phyloP scores from a whole-genome alignment of 345 rosid species.

The Hibiscus syriacus region DNA sequence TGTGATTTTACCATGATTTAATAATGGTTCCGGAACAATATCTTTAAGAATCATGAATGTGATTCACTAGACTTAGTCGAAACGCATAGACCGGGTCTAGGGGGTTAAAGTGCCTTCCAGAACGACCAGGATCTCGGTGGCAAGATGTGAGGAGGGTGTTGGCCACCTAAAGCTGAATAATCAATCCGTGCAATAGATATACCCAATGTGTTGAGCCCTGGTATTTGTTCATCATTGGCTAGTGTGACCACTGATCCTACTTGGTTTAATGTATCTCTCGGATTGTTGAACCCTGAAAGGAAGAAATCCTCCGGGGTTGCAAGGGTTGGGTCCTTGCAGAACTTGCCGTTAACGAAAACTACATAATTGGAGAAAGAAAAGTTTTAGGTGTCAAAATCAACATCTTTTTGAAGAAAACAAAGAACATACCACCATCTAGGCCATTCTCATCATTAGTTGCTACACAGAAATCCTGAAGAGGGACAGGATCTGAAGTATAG shows the following conservation, averaged over 20 bases:
- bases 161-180: background rate
- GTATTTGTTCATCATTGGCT: background rate
- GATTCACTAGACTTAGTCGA: too few relatives aligned
- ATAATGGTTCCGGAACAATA: too few relatives aligned
- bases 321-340: background rate
- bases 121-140: background rate
- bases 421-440: background rate
- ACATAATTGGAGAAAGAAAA: background rate
- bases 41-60: too few relatives aligned
- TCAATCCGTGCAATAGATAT: background rate
- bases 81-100: too few relatives aligned
- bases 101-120: background rate
- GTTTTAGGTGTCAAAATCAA: background rate
- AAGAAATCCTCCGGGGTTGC: background rate
- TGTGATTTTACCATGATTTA: too few relatives aligned
- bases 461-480: background rate
- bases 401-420: too few relatives aligned
- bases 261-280: background rate
- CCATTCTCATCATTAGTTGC: background rate
- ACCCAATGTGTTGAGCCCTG: background rate
- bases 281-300: background rate
- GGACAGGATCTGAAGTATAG: background rate
- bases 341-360: background rate
- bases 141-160: background rate
- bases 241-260: background rate